These are phyloP conservation scores for Ustilago esculenta DNA, from an alignment of 1,284 basidiomycete species.

Conservation along the genomic window DNA sequence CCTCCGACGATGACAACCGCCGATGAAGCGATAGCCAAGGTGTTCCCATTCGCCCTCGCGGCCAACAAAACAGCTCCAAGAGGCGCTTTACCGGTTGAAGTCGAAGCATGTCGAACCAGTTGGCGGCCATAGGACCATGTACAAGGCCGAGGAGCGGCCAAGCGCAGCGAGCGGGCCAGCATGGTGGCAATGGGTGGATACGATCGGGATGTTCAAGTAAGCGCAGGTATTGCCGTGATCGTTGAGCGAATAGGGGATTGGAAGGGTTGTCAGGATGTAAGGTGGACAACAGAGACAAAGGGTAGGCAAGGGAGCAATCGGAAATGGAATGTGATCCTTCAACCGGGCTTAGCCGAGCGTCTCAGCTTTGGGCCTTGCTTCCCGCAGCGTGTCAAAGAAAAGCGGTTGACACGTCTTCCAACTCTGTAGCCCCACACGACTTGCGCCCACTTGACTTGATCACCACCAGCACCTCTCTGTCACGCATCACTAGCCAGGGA, in stretches of 20 bases:
- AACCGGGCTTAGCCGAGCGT: conserved; percentile 6
- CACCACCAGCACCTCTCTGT: too few species aligned
- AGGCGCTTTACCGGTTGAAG: conserved; percentile 9
- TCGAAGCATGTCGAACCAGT: conserved; percentile 17
- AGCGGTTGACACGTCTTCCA: too few species aligned
- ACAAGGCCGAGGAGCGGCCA: conserved; percentile 14
- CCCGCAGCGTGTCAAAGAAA: background rate
- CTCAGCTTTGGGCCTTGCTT: conserved; percentile 1
- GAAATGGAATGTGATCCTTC: background rate
- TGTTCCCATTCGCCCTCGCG: conserved; percentile 1
- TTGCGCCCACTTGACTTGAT: too few species aligned
- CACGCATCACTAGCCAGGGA: background rate
- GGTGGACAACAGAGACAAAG: background rate
- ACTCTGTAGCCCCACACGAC: too few species aligned
- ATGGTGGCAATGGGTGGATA: conserved; percentile 13
- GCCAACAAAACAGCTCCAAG: conserved; percentile 12
- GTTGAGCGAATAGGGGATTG: too few species aligned
- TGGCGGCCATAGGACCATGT: conserved; percentile 5
- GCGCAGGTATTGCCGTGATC: too few species aligned
- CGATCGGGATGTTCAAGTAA: too few species aligned
- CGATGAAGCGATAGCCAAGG: conserved; percentile 9
- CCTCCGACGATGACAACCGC: conserved; percentile 20
- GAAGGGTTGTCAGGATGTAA: too few species aligned
- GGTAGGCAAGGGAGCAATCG: background rate
- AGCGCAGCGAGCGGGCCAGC: conserved; percentile 29